These are phyloP conservation scores for Pseudopithomyces chartarum DNA, from an alignment of 2,329 filamentous ascomycete genomes.

Conservation along the genomic window DNA sequence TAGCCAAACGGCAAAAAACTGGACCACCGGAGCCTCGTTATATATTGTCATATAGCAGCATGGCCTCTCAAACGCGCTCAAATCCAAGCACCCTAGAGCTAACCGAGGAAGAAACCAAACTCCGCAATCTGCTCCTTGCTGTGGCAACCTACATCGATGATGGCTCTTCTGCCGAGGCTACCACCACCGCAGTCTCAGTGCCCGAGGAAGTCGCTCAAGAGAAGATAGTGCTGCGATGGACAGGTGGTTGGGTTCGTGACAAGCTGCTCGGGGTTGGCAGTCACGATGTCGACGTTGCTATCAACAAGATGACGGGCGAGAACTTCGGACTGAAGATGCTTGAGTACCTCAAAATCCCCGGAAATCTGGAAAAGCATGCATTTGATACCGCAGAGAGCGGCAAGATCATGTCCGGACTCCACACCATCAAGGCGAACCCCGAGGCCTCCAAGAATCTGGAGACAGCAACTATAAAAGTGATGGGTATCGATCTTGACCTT, in stretches of 20 bases:
- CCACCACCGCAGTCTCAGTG: conserved; percentile 42
- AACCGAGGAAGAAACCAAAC: conserved; percentile 70
- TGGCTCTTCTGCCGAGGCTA: conserved; percentile 31
- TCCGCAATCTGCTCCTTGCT: conserved; percentile 79
- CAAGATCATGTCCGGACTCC: conserved; percentile 71
- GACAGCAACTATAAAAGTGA: conserved; percentile 83
- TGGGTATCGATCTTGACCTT: conserved; percentile 88
- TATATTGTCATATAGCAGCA: conserved; percentile 34
- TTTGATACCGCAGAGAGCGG: conserved; percentile 53
- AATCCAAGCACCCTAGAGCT: conserved; percentile 57
- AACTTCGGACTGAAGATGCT: conserved; percentile 73
- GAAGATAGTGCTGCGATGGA: conserved; percentile 67
- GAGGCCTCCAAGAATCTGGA: conserved; percentile 97
- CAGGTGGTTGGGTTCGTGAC: conserved; percentile 87
- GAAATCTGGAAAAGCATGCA: conserved; percentile 65
- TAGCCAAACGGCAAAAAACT: conserved; percentile 39
- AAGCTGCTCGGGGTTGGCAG: conserved; percentile 74
- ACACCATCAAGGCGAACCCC: conserved; percentile 90
- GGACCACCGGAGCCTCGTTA: conserved; percentile 19
- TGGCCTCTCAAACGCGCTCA: conserved; percentile 24
- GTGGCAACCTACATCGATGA: conserved; percentile 73
- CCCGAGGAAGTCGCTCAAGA: conserved; percentile 53
- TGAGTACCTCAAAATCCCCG: conserved; percentile 67
- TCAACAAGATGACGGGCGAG: conserved; percentile 83
- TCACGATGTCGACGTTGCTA: conserved; percentile 83